Base-by-base conservation (phyloP, 306 rosid species). In the Acacia acuminata region DNA sequence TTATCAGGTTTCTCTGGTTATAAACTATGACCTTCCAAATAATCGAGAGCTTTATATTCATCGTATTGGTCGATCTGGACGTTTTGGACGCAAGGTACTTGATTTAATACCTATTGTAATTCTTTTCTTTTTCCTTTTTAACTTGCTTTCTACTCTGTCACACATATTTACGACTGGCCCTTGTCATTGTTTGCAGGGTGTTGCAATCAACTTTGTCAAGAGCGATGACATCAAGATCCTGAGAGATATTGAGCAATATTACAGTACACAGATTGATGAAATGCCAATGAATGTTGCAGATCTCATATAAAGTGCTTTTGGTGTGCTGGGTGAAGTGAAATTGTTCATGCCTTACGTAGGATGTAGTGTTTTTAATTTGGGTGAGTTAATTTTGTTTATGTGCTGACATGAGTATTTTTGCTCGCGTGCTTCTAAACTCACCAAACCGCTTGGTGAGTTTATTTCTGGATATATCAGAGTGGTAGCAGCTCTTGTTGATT, bases 241-340 rank as follows among this genome's bases (percentile, higher is more conserved):
- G 82, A 88, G 99, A 87, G 99, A 96, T 80, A 96, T 96, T 12
- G 99, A 93, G 68, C 99, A 96, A 77, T 96, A 96, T 64, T 96
- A 96, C 86, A 96, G 99, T 85, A 96, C 99, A 12, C 98, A 96
- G 91, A 96, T 96, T 72, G 99, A 96, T 66, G 99, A 93, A 86
- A 96, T 96, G 99, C 99, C 99, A 0, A 96, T 96, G 99, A 96
- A 96, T 71, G 98, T 96, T 77, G 98, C 97, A 25, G 99, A 96
- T 87, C 90, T 96, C 77, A 96, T 96, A 80, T 96, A 71, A 87
- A 38, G 42, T 45, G 69, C 43, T 45, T 64, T 43, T n/a, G 83
- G n/a, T 73, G 13, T 16, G 58, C 80, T 84, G 56, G 78, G 75
- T 90, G 91, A 81, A 78, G 82, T 83, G 87, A 36, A 20, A 30